Conservation (phyloP, 805 yeast species). For the Saturnispora besseyi region DNA sequence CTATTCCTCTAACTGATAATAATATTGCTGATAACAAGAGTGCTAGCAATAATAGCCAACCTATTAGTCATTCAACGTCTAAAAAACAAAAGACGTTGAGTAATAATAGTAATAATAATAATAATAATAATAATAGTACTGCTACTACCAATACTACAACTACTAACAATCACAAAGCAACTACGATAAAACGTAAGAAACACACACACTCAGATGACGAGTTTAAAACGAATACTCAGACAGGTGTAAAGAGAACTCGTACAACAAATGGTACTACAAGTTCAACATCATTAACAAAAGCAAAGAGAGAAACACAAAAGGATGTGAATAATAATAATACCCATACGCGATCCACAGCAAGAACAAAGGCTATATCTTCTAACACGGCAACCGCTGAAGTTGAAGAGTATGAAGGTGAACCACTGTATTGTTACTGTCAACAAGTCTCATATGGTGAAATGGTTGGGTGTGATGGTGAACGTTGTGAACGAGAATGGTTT, state of each 20-base stretch:
- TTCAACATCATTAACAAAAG: neutral
- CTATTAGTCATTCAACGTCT: slow-evolving; percentile 5
- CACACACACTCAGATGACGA: neutral
- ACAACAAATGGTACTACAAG: slow-evolving; percentile 5
- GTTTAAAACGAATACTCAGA: neutral
- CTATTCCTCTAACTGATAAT: slow-evolving; percentile 1
- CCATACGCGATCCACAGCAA: slow-evolving; percentile 2
- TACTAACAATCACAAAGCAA: neutral
- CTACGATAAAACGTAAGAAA: neutral
- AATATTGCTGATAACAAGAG: neutral
- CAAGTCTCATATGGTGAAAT: slow-evolving; percentile 97
- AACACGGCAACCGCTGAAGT: slow-evolving; percentile 1
- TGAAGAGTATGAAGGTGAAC: slow-evolving; percentile 39
- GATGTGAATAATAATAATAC: neutral
- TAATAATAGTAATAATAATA: neutral
- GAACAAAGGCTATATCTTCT: slow-evolving; percentile 8
- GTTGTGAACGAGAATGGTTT: slow-evolving; percentile 91
- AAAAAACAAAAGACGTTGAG: slow-evolving; percentile 2
- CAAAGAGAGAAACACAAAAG: slow-evolving; percentile 2
- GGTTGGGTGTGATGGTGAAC: slow-evolving; percentile 97
- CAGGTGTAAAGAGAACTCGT: slow-evolving; percentile 3
- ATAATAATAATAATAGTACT: neutral
- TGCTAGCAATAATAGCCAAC: neutral
- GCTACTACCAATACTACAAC: neutral
- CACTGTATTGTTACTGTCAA: slow-evolving; percentile 90